Percentiles rank a stretch among this genome's conserved stretches.
These are phyloP conservation scores for Globisporangium acanthophoron DNA, from an alignment of 352 stramenopile genomes.

Conservation along the genomic window DNA sequence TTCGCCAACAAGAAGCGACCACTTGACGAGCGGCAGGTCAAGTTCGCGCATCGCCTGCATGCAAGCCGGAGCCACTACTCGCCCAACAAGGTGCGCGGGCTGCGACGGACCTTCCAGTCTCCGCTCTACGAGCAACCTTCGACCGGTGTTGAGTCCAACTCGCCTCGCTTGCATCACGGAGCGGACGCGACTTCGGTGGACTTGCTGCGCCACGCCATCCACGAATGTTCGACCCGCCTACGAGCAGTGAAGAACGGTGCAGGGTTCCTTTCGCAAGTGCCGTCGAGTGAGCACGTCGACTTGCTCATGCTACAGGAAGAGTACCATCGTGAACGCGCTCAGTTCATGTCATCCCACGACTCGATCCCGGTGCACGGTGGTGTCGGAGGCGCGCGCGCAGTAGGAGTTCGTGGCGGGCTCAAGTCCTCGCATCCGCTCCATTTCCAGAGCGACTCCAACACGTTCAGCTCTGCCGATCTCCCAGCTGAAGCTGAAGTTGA, in stretches of 20 bases:
- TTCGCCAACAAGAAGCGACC: conserved; percentile 28
- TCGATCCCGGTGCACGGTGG: not conserved
- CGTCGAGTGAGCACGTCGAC: conserved; percentile 22
- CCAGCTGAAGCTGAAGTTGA: conserved; percentile 1
- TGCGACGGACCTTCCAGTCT: conserved; percentile 16
- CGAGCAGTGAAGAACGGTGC: conserved; percentile 42
- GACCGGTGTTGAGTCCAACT: conserved; percentile 7
- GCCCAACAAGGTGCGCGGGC: conserved; percentile 26
- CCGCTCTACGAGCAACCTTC: conserved; percentile 1
- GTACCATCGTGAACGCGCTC: conserved; percentile 20
- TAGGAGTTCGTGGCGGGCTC: not conserved
- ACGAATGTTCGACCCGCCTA: conserved; percentile 41
- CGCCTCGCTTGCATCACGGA: not conserved
- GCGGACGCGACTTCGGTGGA: conserved; percentile 42
- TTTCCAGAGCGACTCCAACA: not conserved
- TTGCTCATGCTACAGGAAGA: conserved; percentile 29
- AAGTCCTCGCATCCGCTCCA: not conserved
- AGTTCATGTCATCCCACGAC: not conserved
- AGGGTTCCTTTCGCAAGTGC: conserved; percentile 33
- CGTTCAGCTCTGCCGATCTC: not conserved
- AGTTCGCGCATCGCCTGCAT: conserved; percentile 42
- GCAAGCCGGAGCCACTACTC: conserved; percentile 46
- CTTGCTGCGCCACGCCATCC: conserved; percentile 44
- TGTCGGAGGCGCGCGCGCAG: not conserved
- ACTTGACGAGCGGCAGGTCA: conserved; percentile 44